Evolutionary conservation across 2,329 filamentous ascomycete genomes (phyloP), one percentile per base, ranked within the genome.

Genomic region (Colletotrichum shisoi): DNA sequence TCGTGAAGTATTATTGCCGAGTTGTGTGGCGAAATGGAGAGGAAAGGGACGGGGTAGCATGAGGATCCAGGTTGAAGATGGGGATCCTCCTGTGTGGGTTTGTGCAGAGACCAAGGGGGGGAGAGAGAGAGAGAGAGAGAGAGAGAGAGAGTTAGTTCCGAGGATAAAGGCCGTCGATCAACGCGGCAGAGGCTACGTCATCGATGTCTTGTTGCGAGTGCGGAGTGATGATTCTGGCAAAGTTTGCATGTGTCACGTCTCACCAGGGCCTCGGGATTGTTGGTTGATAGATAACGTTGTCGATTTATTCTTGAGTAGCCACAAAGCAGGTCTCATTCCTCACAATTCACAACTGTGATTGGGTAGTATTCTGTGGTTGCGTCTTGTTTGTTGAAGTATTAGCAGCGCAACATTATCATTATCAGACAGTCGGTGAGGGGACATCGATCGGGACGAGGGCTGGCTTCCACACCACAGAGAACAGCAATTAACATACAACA

Each of bases 121-220:
- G n/a, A n/a, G n/a, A n/a, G n/a, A n/a, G n/a, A n/a, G n/a, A n/a
- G n/a, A n/a, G n/a, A n/a, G n/a, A n/a, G n/a, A n/a, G n/a, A n/a
- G n/a, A n/a, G n/a, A n/a, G n/a, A n/a, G n/a, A n/a, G n/a, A n/a
- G n/a, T n/a, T n/a, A 37, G 15, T 54, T 69, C 39, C 46, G 52
- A 13, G 27, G 21, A 24, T 17, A 17, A 42, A 24, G 61, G 44
- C 19, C 11, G 42, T 56, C 24, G 65, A 39, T 51, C 40, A 62
- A n/a, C 53, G 12, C 9, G 48, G 11, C 4, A 51, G 27, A 12
- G 21, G 11, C 45, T 69, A 69, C 67, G 67, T 69, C 67, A 69
- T 69, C 63, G 57, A 69, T 69, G 56, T 31, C 54, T 34, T 56
- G 17, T 34, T 40, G 17, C 2, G 6, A 9, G 27, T 39, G 48